phyloP scores from a whole-genome alignment of 75 land plant species.

The Pinus albicaulis region DNA sequence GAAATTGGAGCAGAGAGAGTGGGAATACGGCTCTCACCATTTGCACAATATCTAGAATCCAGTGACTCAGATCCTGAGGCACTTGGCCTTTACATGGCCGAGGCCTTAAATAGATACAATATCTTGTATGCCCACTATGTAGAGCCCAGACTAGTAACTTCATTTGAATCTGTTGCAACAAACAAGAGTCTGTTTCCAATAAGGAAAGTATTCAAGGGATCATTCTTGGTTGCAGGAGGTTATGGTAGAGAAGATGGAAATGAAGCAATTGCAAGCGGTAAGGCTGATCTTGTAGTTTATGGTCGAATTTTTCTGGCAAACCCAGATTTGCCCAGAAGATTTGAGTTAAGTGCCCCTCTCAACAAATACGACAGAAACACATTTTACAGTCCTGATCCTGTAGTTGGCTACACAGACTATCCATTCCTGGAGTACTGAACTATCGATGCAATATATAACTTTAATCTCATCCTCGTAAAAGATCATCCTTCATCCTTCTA shows the following conservation, averaged over 20 bases:
- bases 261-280: slow-evolving; percentile 26
- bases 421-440: slow-evolving; percentile 35
- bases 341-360: slow-evolving; percentile 39
- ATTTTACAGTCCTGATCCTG: slow-evolving; percentile 33
- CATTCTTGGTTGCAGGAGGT: slow-evolving; percentile 48
- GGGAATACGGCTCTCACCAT: slow-evolving; percentile 47
- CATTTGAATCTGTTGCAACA: slow-evolving; percentile 1
- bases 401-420: slow-evolving; percentile 55
- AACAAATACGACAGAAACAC: slow-evolving; percentile 42
- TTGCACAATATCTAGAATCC: slow-evolving; percentile 17
- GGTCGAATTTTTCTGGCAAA: slow-evolving; percentile 47
- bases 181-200: slow-evolving; percentile 26
- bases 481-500: too few relatives aligned
- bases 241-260: slow-evolving; percentile 44
- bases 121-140: slow-evolving; percentile 36
- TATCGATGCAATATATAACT: too few relatives aligned
- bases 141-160: slow-evolving; percentile 20
- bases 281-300: slow-evolving; percentile 37
- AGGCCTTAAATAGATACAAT: slow-evolving; percentile 20
- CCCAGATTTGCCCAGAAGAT: slow-evolving; percentile 51
- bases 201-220: slow-evolving; percentile 41
- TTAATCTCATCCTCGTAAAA: too few relatives aligned
- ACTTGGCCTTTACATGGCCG: slow-evolving; percentile 36
- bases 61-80: slow-evolving; percentile 35
- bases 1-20: slow-evolving; percentile 51